phyloP scores from a whole-genome alignment of 2,329 filamentous ascomycete species.

The Graphiopsis chlorocephala region DNA sequence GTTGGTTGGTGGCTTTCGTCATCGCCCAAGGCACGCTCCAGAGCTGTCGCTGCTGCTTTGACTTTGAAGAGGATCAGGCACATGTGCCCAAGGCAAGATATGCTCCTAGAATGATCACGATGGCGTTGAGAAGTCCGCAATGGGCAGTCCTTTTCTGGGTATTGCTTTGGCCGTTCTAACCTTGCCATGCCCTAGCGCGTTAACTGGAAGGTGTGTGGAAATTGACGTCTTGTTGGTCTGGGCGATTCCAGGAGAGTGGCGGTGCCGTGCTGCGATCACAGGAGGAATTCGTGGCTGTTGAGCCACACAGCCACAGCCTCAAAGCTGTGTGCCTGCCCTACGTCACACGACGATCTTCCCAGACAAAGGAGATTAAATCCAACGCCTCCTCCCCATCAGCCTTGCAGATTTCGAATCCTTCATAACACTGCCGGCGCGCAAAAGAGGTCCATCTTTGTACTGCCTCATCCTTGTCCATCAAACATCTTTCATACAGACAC shows the following conservation, averaged over 20 bases:
- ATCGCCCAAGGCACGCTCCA: not conserved
- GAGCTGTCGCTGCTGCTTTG: not conserved
- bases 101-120: not conserved
- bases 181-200: not conserved
- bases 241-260: not conserved
- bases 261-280: not conserved
- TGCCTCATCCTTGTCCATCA: not conserved
- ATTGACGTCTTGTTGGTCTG: not conserved
- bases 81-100: not conserved
- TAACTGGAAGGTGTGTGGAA: not conserved
- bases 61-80: not conserved
- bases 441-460: not conserved
- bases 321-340: not conserved
- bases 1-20: not conserved
- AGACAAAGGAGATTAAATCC: conserved; percentile 8
- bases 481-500: not conserved
- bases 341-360: not conserved
- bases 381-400: conserved; percentile 10
- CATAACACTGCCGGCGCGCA: conserved; percentile 1
- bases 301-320: not conserved
- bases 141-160: not conserved
- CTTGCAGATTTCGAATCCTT: conserved; percentile 9
- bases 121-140: not conserved
- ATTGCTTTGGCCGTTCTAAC: not conserved
- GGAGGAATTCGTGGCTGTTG: not conserved